Evolutionary conservation across 495 filamentous ascomycete genomes (phyloP), one percentile per base, ranked within the genome.

Genomic region (Friedmanniomyces simplex): DNA sequence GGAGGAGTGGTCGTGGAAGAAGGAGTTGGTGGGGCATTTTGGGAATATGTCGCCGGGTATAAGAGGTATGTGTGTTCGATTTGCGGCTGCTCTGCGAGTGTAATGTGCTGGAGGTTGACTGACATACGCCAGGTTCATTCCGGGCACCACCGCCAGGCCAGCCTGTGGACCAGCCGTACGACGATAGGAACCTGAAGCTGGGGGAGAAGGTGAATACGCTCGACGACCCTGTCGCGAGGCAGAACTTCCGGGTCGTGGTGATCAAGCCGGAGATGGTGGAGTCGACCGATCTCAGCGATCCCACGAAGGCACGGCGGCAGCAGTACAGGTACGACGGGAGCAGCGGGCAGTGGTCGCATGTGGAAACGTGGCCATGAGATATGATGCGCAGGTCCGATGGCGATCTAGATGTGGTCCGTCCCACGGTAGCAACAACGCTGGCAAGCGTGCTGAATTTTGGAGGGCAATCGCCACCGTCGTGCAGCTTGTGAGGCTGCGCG

Each of bases 161-260:
- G 26, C 79, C 82, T 20, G 68, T 76, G 50, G 77, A 71, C 50
- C 66, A 74, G 43, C 59, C 58, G 59, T 66, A 70, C 69, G 16
- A 76, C 76, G 74, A 81, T 50, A 67, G 75, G 24, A 69, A 77
- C 6, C 71, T 84, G 25, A 67, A 72, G 54, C 69, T 88, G 10
- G 89, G 86, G 1, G 80, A 84, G 71, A 81, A 79, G 67, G 81
- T 93, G 1, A 72, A 74, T 21, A 82, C 88, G 66, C 69, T 90
- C 30, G 67, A 86, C 41, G 85, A 91, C 64, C 64, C 68, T 50
- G 72, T 85, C 50, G 88, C 89, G 12, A 74, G 90, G 57, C 71
- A 63, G 58, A 91, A 97, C 66, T 96, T 96, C 68, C 74, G 93
- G 18, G 86, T 96, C 1, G 82, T 91, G 21, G 81, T 95, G 12